A percentile compares a stretch with the other conserved stretches of the same genome.
phyloP scores from a whole-genome alignment of 768 basidiomycete species.

The Trichaptum fuscoviolaceum region DNA sequence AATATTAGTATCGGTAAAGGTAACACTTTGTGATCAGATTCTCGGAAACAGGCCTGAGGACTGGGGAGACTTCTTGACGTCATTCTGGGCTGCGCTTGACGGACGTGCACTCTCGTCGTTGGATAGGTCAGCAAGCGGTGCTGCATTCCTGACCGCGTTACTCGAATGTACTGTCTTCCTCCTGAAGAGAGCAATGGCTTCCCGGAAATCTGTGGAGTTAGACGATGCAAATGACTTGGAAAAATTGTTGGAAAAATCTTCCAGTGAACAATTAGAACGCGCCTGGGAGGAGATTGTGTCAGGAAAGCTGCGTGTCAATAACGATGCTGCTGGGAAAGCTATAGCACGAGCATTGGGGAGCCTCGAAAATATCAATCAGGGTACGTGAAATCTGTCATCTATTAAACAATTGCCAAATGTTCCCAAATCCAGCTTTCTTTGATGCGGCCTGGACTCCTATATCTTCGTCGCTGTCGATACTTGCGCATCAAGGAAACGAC shows the following conservation, averaged over 20 bases:
- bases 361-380: conserved; percentile 21
- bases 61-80: conserved; percentile 53
- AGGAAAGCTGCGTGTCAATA: conserved; percentile 43
- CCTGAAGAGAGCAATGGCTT: conserved; percentile 27
- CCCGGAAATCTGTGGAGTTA: neutral
- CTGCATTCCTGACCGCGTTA: conserved; percentile 63
- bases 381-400: conserved; percentile 16
- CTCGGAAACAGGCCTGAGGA: conserved; percentile 16
- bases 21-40: conserved; percentile 18
- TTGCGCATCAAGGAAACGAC: neutral
- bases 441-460: conserved; percentile 44
- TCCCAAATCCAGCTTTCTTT: conserved; percentile 36
- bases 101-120: conserved; percentile 58
- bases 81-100: conserved; percentile 82
- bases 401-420: conserved; percentile 3
- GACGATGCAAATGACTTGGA: conserved; percentile 4
- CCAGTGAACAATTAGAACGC: conserved; percentile 39
- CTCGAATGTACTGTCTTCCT: conserved; percentile 68
- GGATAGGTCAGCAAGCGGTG: conserved; percentile 44
- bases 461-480: conserved; percentile 14
- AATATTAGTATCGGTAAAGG: too few species aligned
- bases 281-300: conserved; percentile 45
- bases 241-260: conserved; percentile 24
- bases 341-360: conserved; percentile 37
- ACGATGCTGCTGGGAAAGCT: conserved; percentile 35